Conservation (phyloP, 805 yeast species). For the Vanderwaltozyma verrucispora region DNA sequence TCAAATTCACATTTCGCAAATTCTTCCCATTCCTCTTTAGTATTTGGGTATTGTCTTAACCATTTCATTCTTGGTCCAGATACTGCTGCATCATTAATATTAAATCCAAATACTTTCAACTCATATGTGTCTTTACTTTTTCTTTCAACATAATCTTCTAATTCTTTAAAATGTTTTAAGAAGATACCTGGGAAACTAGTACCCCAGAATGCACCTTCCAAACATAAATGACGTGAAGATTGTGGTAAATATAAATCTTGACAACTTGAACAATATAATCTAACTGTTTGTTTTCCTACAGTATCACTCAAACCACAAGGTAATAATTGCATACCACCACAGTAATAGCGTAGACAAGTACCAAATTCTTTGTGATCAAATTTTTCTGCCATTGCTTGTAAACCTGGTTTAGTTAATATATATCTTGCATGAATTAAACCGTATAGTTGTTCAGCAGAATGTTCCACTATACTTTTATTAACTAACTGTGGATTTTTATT, state of each 20-base stretch:
- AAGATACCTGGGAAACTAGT: slow-evolving; percentile 91
- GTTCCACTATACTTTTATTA: slow-evolving; percentile 60
- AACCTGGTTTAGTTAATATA: slow-evolving; percentile 80
- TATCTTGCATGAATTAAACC: slow-evolving; percentile 92
- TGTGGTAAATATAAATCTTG: slow-evolving; percentile 83
- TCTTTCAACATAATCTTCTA: slow-evolving; percentile 62
- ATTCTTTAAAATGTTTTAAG: slow-evolving; percentile 83
- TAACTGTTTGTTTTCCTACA: slow-evolving; percentile 84
- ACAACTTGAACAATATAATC: slow-evolving; percentile 92
- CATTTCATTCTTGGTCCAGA: slow-evolving; percentile 95
- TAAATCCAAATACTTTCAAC: slow-evolving; percentile 80
- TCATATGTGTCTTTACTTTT: slow-evolving; percentile 47
- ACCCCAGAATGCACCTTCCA: slow-evolving; percentile 97
- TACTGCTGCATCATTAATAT: slow-evolving; percentile 57
- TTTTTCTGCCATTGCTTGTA: slow-evolving; percentile 87
- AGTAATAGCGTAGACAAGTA: slow-evolving; percentile 77
- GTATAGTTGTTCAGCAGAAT: slow-evolving; percentile 83
- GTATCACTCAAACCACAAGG: slow-evolving; percentile 90
- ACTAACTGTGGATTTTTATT: slow-evolving; percentile 31
- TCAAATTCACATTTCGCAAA: slow-evolving; percentile 54
- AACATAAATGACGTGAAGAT: slow-evolving; percentile 72
- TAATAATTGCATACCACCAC: slow-evolving; percentile 81
- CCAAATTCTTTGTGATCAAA: slow-evolving; percentile 87
- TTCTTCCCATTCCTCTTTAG: slow-evolving; percentile 51
- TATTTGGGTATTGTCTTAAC: slow-evolving; percentile 71